Conservation (phyloP, 164 flowering plant genomes). For the Macadamia integrifolia region DNA sequence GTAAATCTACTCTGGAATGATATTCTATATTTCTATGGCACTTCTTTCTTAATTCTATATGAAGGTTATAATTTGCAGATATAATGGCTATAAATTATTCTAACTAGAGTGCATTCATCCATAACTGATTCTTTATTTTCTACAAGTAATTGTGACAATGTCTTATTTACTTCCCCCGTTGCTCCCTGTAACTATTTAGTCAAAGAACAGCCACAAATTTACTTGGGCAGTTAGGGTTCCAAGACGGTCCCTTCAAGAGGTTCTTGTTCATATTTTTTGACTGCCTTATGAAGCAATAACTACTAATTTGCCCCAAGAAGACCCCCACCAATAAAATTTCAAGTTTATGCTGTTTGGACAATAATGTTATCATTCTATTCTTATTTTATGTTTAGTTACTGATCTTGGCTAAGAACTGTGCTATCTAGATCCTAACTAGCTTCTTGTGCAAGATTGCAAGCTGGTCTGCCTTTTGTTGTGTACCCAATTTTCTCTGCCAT, state of each 20-base stretch:
- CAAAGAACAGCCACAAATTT: not conserved
- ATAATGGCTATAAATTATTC: not conserved
- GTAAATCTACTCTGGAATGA: not conserved
- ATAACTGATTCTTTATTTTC: not conserved
- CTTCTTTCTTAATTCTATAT: not conserved
- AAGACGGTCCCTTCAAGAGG: not conserved
- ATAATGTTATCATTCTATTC: not conserved
- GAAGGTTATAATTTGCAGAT: not conserved
- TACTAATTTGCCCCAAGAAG: not conserved
- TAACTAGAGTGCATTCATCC: not conserved
- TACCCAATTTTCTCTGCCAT: constrained; percentile 81
- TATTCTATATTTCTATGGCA: not conserved
- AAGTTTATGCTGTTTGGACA: not conserved
- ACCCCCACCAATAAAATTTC: too few relatives aligned
- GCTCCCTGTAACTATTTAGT: not conserved
- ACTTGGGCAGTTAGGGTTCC: not conserved
- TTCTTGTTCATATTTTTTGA: not conserved
- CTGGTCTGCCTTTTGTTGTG: constrained; percentile 65
- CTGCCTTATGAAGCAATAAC: not conserved
- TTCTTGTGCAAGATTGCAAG: constrained; percentile 46
- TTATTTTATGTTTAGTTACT: not conserved
- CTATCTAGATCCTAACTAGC: constrained; percentile 3
- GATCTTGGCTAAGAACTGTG: not conserved
- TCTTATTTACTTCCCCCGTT: not conserved
- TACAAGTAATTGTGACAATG: not conserved